phyloP scores from a whole-genome alignment of 371 early-diverging fungal genomes.

The Mortierella sp. region DNA sequence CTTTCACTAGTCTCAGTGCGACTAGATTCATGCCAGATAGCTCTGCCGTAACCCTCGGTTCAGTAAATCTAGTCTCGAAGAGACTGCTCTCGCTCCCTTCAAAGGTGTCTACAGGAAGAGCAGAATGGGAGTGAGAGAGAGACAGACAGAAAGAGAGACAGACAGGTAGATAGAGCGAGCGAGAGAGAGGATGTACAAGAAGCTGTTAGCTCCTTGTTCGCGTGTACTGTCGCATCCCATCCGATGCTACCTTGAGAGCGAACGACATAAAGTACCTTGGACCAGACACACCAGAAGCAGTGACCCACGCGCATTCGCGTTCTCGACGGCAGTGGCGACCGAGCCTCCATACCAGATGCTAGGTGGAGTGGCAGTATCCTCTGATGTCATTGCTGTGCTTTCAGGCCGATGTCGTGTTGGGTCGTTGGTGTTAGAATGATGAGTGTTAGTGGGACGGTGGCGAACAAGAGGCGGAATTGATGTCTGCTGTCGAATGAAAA shows the following conservation, averaged over 20 bases:
- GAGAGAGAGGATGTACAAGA: too few species aligned
- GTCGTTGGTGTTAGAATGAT: not conserved
- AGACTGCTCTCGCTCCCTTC: conserved; percentile 13
- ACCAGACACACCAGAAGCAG: conserved; percentile 48
- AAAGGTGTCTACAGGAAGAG: conserved; percentile 8
- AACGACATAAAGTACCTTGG: conserved; percentile 37
- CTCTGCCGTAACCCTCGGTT: conserved; percentile 5
- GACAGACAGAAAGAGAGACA: too few species aligned
- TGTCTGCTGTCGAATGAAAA: not conserved
- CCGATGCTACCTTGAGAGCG: too few species aligned
- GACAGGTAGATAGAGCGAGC: too few species aligned
- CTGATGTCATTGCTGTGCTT: not conserved
- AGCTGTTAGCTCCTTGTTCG: too few species aligned
- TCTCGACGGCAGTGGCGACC: conserved; percentile 37
- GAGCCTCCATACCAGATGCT: conserved; percentile 44
- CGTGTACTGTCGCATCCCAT: too few species aligned
- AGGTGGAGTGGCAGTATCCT: conserved; percentile 5
- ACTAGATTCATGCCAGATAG: conserved; percentile 21
- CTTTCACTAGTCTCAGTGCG: conserved; percentile 29
- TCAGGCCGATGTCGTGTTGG: not conserved
- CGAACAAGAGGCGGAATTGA: too few species aligned
- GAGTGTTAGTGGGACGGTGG: too few species aligned
- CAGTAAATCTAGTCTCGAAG: conserved; percentile 34
- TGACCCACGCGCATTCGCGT: conserved; percentile 28
- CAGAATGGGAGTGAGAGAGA: too few species aligned